phyloP scores from a whole-genome alignment of 768 basidiomycete genomes.

The Termitomyces heimii region DNA sequence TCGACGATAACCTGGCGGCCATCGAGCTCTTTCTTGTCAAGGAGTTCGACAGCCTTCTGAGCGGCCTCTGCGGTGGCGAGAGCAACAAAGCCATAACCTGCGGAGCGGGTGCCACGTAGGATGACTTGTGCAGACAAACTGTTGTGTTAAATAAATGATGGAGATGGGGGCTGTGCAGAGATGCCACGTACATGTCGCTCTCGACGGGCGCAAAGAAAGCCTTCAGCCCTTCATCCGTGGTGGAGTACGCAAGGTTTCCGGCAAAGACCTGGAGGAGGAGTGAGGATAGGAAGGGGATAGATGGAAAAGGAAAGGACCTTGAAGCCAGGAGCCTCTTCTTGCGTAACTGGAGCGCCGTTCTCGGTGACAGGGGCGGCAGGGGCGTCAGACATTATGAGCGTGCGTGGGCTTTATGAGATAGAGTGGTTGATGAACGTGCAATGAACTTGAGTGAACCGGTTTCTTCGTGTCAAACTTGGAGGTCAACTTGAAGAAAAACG shows the following conservation, averaged over 20 bases:
- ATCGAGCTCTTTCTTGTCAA: conserved; percentile 87
- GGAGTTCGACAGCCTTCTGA: conserved; percentile 76
- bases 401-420: conserved; percentile 47
- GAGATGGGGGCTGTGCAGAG: conserved; percentile 38
- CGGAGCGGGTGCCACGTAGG: conserved; percentile 76
- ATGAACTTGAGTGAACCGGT: conserved; percentile 79
- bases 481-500: conserved; percentile 45
- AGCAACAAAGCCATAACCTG: conserved; percentile 92
- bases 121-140: conserved; percentile 86
- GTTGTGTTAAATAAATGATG: conserved; percentile 16
- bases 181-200: conserved; percentile 76
- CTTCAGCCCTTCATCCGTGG: conserved; percentile 93
- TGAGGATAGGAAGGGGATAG: conserved; percentile 16
- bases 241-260: conserved; percentile 92
- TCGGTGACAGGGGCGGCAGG: conserved; percentile 78
- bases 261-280: conserved; percentile 68
- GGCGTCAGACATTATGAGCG: conserved; percentile 83
- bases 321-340: conserved; percentile 76
- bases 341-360: conserved; percentile 80
- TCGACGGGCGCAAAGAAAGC: conserved; percentile 86
- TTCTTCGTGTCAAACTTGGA: conserved; percentile 80
- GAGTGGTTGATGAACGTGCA: conserved; percentile 42
- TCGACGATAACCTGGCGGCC: conserved; percentile 87
- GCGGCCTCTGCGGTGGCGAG: conserved; percentile 77
- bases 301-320: conserved; percentile 47